These are phyloP conservation scores for Umbelopsis sp. DNA, from an alignment of 192 early-diverging fungal genomes.

Conservation along the genomic window DNA sequence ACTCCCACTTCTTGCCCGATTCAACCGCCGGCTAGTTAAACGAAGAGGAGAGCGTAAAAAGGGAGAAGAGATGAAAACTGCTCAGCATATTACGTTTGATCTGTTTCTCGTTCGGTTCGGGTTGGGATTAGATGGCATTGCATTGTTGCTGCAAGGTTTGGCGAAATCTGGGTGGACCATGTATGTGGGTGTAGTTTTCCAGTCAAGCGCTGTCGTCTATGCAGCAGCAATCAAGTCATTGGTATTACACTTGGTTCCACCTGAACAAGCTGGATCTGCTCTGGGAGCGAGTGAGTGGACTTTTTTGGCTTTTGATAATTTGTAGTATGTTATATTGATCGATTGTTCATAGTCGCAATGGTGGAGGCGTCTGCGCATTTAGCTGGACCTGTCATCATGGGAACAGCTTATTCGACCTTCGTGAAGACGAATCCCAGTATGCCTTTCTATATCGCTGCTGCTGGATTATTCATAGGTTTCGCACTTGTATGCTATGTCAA, in stretches of 20 bases:
- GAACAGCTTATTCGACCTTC: slow-evolving; percentile 8
- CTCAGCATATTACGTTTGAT: slow-evolving; percentile 8
- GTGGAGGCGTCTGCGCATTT: slow-evolving; percentile 7
- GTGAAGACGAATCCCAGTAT: slow-evolving; percentile 11
- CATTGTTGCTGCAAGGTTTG: slow-evolving; percentile 1
- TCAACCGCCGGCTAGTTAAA: not conserved
- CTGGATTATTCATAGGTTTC: not conserved
- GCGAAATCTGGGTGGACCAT: slow-evolving; percentile 13
- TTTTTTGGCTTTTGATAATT: not conserved
- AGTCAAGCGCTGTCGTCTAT: slow-evolving; percentile 5
- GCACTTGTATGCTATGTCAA: not conserved
- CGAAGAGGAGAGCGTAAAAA: slow-evolving; percentile 8
- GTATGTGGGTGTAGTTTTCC: slow-evolving; percentile 5
- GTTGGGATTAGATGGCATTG: not conserved
- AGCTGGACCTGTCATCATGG: slow-evolving; percentile 5
- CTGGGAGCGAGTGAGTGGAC: not conserved
- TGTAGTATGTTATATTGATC: not conserved
- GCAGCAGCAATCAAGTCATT: slow-evolving; percentile 10
- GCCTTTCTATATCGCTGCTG: not conserved
- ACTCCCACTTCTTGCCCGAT: not conserved
- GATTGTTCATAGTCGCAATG: not conserved
- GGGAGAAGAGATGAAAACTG: slow-evolving; percentile 10
- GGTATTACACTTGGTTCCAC: slow-evolving; percentile 3
- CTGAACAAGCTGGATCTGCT: not conserved
- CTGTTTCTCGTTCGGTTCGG: slow-evolving; percentile 9